These are phyloP conservation scores for Phaeophleospora eucalypticola DNA, from an alignment of 2,329 filamentous ascomycete genomes.

Conservation along the genomic window DNA sequence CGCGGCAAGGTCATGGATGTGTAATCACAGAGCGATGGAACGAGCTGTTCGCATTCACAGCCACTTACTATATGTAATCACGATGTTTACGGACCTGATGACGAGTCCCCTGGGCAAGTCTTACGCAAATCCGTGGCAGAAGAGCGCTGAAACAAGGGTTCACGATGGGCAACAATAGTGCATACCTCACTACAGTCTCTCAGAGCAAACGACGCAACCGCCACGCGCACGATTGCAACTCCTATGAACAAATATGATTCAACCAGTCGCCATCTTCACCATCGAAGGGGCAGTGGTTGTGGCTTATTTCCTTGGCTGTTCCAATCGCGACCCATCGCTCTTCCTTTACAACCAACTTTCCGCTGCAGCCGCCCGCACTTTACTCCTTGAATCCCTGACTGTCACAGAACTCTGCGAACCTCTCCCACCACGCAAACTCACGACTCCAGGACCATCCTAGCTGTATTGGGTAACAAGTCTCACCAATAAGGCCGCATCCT, in stretches of 20 bases:
- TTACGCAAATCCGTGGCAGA: neutral
- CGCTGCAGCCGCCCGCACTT: neutral
- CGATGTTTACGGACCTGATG: neutral
- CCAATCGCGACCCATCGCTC: neutral
- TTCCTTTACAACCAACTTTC: neutral
- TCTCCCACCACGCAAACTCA: neutral
- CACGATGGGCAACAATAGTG: neutral
- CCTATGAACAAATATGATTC: neutral
- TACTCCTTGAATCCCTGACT: neutral
- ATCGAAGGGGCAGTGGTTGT: neutral
- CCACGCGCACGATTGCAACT: neutral
- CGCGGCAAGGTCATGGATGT: neutral
- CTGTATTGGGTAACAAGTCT: slow-evolving; percentile 7
- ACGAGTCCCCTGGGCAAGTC: neutral
- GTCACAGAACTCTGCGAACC: neutral
- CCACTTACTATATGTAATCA: neutral
- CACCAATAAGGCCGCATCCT: slow-evolving; percentile 1
- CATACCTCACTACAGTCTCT: too few relatives aligned
- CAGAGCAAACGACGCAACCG: neutral
- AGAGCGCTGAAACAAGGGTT: neutral
- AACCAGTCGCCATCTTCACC: neutral
- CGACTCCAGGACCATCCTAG: slow-evolving; percentile 3
- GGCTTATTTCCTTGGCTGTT: neutral
- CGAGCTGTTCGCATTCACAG: neutral
- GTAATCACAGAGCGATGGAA: neutral